Base-by-base conservation (phyloP, 345 rosid genomes). In the Cardamine occulta region DNA sequence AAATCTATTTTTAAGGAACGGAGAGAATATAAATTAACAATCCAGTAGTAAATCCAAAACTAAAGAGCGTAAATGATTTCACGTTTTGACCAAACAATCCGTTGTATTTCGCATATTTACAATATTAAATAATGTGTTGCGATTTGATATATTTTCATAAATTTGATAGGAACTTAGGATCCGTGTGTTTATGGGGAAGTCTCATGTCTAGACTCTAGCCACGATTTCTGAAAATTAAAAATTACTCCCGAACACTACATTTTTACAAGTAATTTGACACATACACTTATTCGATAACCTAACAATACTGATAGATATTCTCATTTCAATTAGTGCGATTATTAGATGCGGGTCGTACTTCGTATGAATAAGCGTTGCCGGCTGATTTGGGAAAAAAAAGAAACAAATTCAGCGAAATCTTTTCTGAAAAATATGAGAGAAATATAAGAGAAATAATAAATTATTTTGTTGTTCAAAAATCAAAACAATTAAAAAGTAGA, bases 401-500 rank as follows among this genome's bases (percentile, higher is more conserved):
- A 32, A 32, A 12, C 28, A 8, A 5, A 44, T 67, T 23, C n/a
- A 3, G 14, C 3, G 13, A 59, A 10, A 44, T 45, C 4, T 70
- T 7, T 4, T 4, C 28, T 4, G 8, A 8, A 15, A 23, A 14
- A 11, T 3, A 15, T n/a, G 29, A 62, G 37, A 32, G 42, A 49
- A 8, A 2, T 31, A 21, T 5, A 64, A n/a, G 11, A 45, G 11
- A 21, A 15, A 66, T 18, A 42, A 19, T 32, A 5, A 19, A 42
- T 8, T 47, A 4, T 10, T 44, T 31, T 9, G 17, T 44, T 14
- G 47, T 42, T 3, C 28, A 31, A 29, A 63, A 18, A 53, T 13
- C 2, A 6, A 37, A 74, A 75, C 62, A 67, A 12, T 49, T 12
- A 39, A 12, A 76, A 70, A 63, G 65, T 69, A 45, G 66, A 63